Percentiles rank a stretch among this genome's conserved stretches.
phyloP scores from a whole-genome alignment of 768 basidiomycete genomes.

The Suillus decipiens region DNA sequence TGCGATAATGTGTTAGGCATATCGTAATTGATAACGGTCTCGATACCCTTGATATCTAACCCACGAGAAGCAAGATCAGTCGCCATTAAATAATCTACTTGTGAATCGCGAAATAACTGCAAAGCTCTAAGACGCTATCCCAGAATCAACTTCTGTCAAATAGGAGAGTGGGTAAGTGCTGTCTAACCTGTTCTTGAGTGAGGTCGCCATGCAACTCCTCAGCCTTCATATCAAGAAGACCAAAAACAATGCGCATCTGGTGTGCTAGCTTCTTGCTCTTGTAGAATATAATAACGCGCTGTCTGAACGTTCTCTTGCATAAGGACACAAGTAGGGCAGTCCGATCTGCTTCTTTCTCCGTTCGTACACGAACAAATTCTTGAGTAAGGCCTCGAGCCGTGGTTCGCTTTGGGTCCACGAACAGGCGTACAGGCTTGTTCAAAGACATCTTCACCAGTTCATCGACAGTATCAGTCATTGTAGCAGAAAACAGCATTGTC shows the following conservation, averaged over 20 bases:
- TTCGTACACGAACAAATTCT: constrained; percentile 92
- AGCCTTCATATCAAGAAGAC: constrained; percentile 83
- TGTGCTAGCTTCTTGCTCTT: constrained; percentile 97
- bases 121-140: constrained; percentile 81
- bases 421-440: constrained; percentile 90
- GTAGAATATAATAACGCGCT: constrained; percentile 87
- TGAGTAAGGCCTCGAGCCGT: constrained; percentile 87
- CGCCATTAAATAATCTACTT: constrained; percentile 91
- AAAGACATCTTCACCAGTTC: constrained; percentile 91
- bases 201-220: constrained; percentile 95
- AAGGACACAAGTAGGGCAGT: constrained; percentile 76
- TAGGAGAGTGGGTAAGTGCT: neutral
- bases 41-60: constrained; percentile 95
- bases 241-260: constrained; percentile 93
- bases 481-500: constrained; percentile 98
- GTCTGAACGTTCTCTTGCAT: constrained; percentile 86
- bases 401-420: constrained; percentile 91
- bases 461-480: constrained; percentile 97
- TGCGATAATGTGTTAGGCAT: constrained; percentile 93
- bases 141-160: constrained; percentile 12
- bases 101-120: constrained; percentile 82
- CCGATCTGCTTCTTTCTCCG: constrained; percentile 75
- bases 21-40: constrained; percentile 98
- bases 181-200: constrained; percentile 86
- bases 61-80: constrained; percentile 96